Percentiles rank a stretch among this genome's conserved stretches.
phyloP scores from a whole-genome alignment of 208 protist species.

The Naegleria lovaniensis region DNA sequence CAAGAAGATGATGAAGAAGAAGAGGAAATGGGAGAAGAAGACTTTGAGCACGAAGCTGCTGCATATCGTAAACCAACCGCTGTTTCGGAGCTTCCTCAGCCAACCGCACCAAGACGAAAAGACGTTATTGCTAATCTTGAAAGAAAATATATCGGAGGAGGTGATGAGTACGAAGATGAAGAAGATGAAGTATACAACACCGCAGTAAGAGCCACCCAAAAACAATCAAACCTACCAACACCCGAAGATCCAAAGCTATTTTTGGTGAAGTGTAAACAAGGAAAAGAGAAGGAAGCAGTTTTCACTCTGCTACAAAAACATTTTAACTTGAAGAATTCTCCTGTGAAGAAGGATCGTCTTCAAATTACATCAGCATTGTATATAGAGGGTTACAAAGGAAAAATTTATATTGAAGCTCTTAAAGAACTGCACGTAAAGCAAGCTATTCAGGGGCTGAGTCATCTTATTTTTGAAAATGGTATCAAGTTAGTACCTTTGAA shows the following conservation, averaged over 20 bases:
- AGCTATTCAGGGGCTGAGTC: slow-evolving; percentile 44
- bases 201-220: background rate
- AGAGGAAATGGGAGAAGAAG: background rate
- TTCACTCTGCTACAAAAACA: background rate
- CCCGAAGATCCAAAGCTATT: slow-evolving; percentile 8
- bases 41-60: background rate
- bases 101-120: no score
- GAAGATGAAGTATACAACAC: background rate
- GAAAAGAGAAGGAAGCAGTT: slow-evolving; percentile 25
- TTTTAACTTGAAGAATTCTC: background rate
- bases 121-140: background rate
- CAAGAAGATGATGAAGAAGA: slow-evolving; percentile 20
- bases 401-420: slow-evolving; percentile 52
- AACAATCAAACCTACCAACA: background rate
- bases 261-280: slow-evolving; percentile 25
- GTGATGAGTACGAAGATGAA: background rate
- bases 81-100: background rate
- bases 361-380: background rate
- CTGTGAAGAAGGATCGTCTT: background rate
- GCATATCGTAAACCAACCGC: background rate
- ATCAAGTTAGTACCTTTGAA: slow-evolving; percentile 45
- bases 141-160: background rate
- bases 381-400: slow-evolving; percentile 34
- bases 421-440: slow-evolving; percentile 42
- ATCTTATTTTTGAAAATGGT: slow-evolving; percentile 26